These are phyloP conservation scores for Saposhnikovia divaricata DNA, from an alignment of 129 eudicot species.

Conservation along the genomic window DNA sequence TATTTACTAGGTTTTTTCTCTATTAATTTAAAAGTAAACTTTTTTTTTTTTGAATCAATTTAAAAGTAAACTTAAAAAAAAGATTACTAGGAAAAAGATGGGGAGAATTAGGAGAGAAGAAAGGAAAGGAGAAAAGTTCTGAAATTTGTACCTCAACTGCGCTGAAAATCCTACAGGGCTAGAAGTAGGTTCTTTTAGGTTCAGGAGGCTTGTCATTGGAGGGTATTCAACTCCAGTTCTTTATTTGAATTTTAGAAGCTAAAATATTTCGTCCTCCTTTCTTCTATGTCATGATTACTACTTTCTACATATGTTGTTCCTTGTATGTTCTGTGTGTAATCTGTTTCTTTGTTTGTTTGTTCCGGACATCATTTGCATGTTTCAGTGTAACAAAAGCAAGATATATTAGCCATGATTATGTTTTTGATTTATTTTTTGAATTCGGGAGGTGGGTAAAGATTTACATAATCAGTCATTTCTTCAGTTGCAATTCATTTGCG, in stretches of 20 bases:
- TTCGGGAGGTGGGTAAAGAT: neutral
- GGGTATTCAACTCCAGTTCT: conserved; percentile 2
- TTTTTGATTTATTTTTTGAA: conserved; percentile 12
- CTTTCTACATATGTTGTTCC: conserved; percentile 20
- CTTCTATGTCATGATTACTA: conserved; percentile 22
- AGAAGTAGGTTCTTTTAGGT: neutral
- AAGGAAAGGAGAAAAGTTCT: neutral
- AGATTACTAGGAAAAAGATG: no score
- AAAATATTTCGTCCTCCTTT: conserved; percentile 11
- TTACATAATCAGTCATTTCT: neutral
- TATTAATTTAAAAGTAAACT: no score
- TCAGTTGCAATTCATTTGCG: neutral
- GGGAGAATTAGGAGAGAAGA: neutral
- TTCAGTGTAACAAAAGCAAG: neutral
- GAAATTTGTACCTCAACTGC: neutral
- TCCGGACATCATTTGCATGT: conserved; percentile 21
- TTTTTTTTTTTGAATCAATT: no score
- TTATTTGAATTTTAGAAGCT: conserved; percentile 36
- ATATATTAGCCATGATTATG: conserved; percentile 36
- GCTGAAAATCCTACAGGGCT: neutral
- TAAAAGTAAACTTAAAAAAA: no score
- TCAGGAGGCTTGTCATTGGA: conserved; percentile 14
- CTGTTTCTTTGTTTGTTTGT: conserved; percentile 23
- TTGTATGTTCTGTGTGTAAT: conserved; percentile 30
- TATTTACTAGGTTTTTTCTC: no score